These are phyloP conservation scores for Podosphaera aphanis DNA, from an alignment of 2,329 filamentous ascomycete species.

Conservation along the genomic window DNA sequence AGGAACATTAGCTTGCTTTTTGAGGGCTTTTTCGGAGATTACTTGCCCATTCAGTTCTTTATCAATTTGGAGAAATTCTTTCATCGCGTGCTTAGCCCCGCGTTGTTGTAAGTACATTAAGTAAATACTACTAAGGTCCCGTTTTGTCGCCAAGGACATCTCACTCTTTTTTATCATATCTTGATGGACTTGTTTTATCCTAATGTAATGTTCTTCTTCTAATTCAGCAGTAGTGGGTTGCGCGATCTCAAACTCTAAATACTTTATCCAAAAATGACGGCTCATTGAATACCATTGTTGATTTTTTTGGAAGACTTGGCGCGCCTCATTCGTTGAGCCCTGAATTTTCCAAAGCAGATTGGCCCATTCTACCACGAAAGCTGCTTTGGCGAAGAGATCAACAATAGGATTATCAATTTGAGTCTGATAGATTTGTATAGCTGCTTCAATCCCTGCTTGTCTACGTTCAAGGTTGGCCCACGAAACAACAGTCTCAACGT, in stretches of 20 bases:
- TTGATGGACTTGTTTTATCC: conserved; percentile 61
- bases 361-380: conserved; percentile 74
- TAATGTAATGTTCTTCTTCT: conserved; percentile 41
- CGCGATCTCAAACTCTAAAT: conserved; percentile 69
- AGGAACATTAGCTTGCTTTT: conserved; percentile 5
- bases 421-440: conserved; percentile 59
- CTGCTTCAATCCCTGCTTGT: conserved; percentile 60
- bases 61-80: conserved; percentile 65
- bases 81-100: conserved; percentile 62
- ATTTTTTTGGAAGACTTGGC: conserved; percentile 63
- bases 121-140: conserved; percentile 55
- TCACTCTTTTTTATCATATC: conserved; percentile 51
- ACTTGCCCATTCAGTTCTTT: conserved; percentile 65
- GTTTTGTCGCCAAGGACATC: conserved; percentile 42
- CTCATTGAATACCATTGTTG: conserved; percentile 68
- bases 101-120: conserved; percentile 65
- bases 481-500: conserved; percentile 70
- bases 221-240: conserved; percentile 46
- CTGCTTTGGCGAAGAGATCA: conserved; percentile 61
- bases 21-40: not conserved
- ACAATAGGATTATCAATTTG: conserved; percentile 53
- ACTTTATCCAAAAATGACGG: conserved; percentile 70
- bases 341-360: conserved; percentile 70
- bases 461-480: conserved; percentile 71
- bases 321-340: conserved; percentile 56